Base-by-base conservation (phyloP, 768 basidiomycete species). In the Dentipellis fragilis region DNA sequence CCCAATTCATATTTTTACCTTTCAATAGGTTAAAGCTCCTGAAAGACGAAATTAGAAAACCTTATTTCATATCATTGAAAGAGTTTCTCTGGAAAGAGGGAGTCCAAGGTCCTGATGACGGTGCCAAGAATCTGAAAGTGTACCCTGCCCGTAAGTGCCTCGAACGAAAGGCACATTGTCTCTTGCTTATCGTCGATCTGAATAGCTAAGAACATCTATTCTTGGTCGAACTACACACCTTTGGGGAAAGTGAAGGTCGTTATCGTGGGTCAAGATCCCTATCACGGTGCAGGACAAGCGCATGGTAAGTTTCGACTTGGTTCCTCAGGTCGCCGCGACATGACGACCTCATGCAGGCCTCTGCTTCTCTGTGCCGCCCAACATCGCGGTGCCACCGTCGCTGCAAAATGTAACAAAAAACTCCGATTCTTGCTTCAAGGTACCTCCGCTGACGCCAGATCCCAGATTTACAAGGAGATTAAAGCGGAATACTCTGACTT, bases 241-340 rank as follows among this genome's bases (percentile, higher is more conserved):
- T 72, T 96, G 14, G 85, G 88, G 11, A 81, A 84, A 59, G 82
- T 97, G 59, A 85, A 83, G 66, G 87, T 93, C 23, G 91, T 96
- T 50, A 91, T 96, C 57, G 78, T 97, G 54, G 87, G 88, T 8
- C 91, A 93, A 70, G 92, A 93, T 73, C 91, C 91, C 23, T 93
- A 93, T 68, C 88, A 89, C 66, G 79, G 80, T 58, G 69, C 73
- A 39, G 82, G 84, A 49, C 91, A 93, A 73, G 92, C 92, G 48
- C 91, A 94, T 64, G 92, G 89, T 87, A 60, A 64, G 76, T 40
- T 49, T 50, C n/a, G n/a, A 40, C 37, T 48, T 38, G 37, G 21
- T n/a, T 52, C 45, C 23, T 17, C 21, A 22, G 29, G 16, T 21
- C 47, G 21, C 54, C 36, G 54, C 51, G 49, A 47, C 46, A 22